Conservation (phyloP, 805 yeast species). For the Saccharomycopsis fermentans region DNA sequence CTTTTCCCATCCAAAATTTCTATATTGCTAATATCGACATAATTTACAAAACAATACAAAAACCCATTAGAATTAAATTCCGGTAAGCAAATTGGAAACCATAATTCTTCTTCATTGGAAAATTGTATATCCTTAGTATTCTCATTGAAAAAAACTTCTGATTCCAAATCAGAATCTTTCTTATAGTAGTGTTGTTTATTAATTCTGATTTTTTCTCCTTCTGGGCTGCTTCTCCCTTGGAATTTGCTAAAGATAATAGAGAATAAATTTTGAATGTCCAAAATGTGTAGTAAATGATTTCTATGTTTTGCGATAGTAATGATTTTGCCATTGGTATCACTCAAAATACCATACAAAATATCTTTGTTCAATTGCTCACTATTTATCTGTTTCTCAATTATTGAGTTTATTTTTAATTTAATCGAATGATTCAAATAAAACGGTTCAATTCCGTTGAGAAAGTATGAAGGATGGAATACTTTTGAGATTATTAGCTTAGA, state of each 20-base stretch:
- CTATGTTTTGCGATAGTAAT: conserved; percentile 67
- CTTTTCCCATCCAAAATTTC: conserved; percentile 14
- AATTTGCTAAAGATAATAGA: conserved; percentile 46
- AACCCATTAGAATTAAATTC: conserved; percentile 85
- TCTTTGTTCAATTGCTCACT: not conserved
- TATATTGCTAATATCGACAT: conserved; percentile 33
- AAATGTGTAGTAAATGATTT: conserved; percentile 67
- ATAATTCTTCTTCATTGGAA: conserved; percentile 54
- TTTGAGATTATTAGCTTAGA: conserved; percentile 31
- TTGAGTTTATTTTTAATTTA: conserved; percentile 47
- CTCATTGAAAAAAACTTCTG: conserved; percentile 1
- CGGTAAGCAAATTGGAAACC: conserved; percentile 92
- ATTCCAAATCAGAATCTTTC: not conserved
- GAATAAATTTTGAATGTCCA: conserved; percentile 68
- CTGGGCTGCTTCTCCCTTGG: not conserved
- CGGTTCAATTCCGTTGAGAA: conserved; percentile 58
- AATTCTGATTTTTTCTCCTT: conserved; percentile 4
- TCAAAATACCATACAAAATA: conserved; percentile 65
- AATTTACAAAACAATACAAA: conserved; percentile 67
- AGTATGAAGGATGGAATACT: conserved; percentile 45
- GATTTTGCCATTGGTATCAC: conserved; percentile 53
- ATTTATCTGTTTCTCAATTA: conserved; percentile 36
- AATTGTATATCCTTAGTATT: conserved; percentile 15
- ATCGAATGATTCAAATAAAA: conserved; percentile 46
- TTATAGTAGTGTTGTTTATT: not conserved